Evolutionary conservation across 2,329 filamentous ascomycete genomes (phyloP).

Genomic region (Arthroderma sp.): DNA sequence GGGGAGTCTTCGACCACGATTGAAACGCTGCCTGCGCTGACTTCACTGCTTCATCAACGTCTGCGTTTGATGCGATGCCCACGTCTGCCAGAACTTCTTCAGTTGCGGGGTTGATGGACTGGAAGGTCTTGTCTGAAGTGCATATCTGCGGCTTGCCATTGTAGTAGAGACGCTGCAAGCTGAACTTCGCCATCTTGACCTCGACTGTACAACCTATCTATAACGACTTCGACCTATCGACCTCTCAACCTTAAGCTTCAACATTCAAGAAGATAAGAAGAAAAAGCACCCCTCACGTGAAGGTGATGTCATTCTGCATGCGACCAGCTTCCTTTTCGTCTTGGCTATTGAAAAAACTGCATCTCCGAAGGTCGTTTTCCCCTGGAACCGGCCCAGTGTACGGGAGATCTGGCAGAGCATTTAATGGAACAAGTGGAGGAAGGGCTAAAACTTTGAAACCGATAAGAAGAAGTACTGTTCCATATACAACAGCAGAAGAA

Average conservation of each 20-base stretch:
- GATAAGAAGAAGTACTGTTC: neutral
- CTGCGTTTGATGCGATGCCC: constrained; percentile 52
- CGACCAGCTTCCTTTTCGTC: neutral
- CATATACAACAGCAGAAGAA: too few species aligned
- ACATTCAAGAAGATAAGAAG: neutral
- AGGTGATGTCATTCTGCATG: neutral
- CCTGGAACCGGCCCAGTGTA: neutral
- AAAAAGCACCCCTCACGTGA: neutral
- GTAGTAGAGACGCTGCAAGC: constrained; percentile 49
- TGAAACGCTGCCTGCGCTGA: constrained; percentile 62
- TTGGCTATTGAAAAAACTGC: neutral
- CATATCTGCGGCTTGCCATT: constrained; percentile 55
- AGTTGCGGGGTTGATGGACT: constrained; percentile 62
- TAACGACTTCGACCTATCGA: neutral
- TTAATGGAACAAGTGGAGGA: constrained; percentile 1
- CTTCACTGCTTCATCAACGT: constrained; percentile 60
- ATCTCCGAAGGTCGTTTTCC: neutral
- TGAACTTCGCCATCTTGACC: neutral
- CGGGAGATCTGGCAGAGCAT: neutral
- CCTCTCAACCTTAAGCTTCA: neutral
- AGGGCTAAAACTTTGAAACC: neutral
- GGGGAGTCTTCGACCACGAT: constrained; percentile 62
- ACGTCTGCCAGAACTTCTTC: constrained; percentile 57
- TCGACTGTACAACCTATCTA: too few species aligned
- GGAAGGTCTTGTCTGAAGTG: constrained; percentile 51